Conservation (phyloP, 2,329 filamentous ascomycete genomes). For the Fusarium oxysporum region DNA sequence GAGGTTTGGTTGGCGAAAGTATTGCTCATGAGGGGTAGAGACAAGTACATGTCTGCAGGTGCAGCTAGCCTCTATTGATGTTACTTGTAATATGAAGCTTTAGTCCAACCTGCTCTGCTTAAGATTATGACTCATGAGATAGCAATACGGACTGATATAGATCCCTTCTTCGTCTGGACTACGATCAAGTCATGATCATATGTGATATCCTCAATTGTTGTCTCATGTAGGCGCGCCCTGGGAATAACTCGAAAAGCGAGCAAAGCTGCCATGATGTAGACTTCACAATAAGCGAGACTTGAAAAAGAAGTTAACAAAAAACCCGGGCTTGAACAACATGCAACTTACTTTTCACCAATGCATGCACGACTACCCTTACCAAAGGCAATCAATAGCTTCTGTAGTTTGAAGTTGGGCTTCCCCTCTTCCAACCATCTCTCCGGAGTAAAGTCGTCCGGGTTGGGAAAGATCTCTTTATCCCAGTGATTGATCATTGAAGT, state of each 20-base stretch:
- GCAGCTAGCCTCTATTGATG: not conserved
- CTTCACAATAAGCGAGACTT: slow-evolving; percentile 37
- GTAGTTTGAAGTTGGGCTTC: slow-evolving; percentile 43
- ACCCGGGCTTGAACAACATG: fast-evolving
- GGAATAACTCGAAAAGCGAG: slow-evolving; percentile 29
- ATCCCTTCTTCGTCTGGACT: slow-evolving; percentile 35
- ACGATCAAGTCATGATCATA: slow-evolving; percentile 41
- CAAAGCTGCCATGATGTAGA: slow-evolving; percentile 29
- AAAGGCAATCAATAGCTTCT: slow-evolving; percentile 36
- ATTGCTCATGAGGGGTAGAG: too few species aligned
- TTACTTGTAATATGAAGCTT: too few species aligned
- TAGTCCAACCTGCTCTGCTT: not conserved
- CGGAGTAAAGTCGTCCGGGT: slow-evolving; percentile 50
- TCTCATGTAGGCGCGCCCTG: slow-evolving; percentile 26
- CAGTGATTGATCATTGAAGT: slow-evolving; percentile 49
- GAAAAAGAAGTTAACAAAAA: not conserved
- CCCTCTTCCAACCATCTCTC: slow-evolving; percentile 44
- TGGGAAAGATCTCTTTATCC: slow-evolving; percentile 48
- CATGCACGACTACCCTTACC: slow-evolving; percentile 40
- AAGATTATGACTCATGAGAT: not conserved
- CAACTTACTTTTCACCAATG: slow-evolving; percentile 37
- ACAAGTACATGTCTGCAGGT: fast-evolving
- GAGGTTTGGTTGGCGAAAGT: fast-evolving
- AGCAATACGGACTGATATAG: slow-evolving; percentile 24
- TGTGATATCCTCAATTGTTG: slow-evolving; percentile 29